Conservation (phyloP, 495 filamentous ascomycete species). For the Xylaria bambusicola region DNA sequence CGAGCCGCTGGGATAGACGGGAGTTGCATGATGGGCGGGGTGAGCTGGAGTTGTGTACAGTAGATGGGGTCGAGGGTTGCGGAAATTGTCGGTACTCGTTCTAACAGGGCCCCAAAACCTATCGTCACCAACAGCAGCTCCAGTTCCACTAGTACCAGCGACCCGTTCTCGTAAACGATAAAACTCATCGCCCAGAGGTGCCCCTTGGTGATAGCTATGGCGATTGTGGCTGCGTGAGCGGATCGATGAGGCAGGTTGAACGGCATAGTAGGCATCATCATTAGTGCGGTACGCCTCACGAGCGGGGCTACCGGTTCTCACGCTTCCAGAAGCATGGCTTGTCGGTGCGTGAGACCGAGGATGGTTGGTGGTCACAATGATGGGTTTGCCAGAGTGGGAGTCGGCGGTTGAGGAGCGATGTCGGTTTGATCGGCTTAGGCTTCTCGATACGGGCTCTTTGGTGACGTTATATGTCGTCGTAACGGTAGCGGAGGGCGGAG, state of each 20-base stretch:
- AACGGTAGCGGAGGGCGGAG: slow-evolving; percentile 36
- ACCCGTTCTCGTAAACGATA: slow-evolving; percentile 47
- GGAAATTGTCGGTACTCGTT: slow-evolving; percentile 40
- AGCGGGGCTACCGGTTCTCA: slow-evolving; percentile 44
- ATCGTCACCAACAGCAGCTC: slow-evolving; percentile 29
- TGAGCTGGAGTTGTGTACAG: slow-evolving; percentile 33
- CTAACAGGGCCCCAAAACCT: slow-evolving; percentile 33
- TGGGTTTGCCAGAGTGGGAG: slow-evolving; percentile 40
- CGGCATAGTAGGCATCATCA: slow-evolving; percentile 51
- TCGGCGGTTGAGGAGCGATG: slow-evolving; percentile 44
- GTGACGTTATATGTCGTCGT: slow-evolving; percentile 54
- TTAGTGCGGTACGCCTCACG: slow-evolving; percentile 51
- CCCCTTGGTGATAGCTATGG: slow-evolving; percentile 35
- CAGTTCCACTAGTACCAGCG: slow-evolving; percentile 1
- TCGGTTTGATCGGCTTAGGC: slow-evolving; percentile 38
- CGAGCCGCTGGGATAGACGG: slow-evolving; percentile 30
- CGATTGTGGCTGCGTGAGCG: slow-evolving; percentile 37
- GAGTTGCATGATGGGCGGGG: slow-evolving; percentile 29
- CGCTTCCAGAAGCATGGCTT: slow-evolving; percentile 33
- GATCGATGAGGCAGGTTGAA: slow-evolving; percentile 52
- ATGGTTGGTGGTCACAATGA: slow-evolving; percentile 50
- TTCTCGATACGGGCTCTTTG: slow-evolving; percentile 44
- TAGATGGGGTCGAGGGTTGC: slow-evolving; percentile 35
- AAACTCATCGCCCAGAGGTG: slow-evolving; percentile 46
- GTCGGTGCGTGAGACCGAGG: slow-evolving; percentile 27